A percentile compares a stretch with the other conserved stretches of the same genome.
Evolutionary conservation across 805 yeast genomes (phyloP).

Genomic region (Cyberlindnera galapagoensis): DNA sequence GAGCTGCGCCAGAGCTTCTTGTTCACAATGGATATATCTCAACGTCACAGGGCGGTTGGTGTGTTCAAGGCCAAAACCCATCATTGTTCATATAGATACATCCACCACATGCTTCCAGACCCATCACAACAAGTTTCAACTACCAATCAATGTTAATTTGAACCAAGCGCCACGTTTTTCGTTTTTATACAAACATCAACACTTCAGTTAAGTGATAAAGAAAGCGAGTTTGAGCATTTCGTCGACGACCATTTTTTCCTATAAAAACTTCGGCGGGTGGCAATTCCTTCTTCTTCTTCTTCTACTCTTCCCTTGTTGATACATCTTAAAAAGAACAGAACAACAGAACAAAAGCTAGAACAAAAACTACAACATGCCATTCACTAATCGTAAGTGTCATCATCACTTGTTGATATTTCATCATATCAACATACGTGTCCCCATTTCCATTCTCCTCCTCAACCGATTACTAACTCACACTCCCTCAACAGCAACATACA

Average conservation of each 20-base stretch:
- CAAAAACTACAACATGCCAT: too few species aligned
- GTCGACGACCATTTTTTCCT: not conserved
- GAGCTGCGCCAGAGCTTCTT: not conserved
- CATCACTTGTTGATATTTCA: too few species aligned
- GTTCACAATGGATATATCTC: not conserved
- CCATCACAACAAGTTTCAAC: not conserved
- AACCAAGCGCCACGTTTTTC: constrained; percentile 2
- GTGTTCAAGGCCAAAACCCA: not conserved
- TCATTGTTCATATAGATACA: too few species aligned
- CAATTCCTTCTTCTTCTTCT: too few species aligned
- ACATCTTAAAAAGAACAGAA: too few species aligned
- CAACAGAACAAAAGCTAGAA: too few species aligned
- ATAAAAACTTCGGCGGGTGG: constrained; percentile 7
- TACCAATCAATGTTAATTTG: not conserved
- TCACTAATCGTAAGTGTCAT: too few species aligned
- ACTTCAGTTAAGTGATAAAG: constrained; percentile 24
- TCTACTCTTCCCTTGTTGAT: too few species aligned
- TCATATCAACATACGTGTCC: too few species aligned
- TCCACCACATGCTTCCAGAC: too few species aligned
- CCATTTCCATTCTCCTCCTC: too few species aligned
- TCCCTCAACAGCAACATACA: constrained; percentile 31
- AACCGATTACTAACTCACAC: constrained; percentile 1
- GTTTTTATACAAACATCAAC: too few species aligned
- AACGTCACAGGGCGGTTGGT: not conserved
- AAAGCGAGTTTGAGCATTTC: constrained; percentile 22